These are phyloP conservation scores for Nicotiana benthamiana DNA, from an alignment of 257 asterid genomes.

Conservation along the genomic window DNA sequence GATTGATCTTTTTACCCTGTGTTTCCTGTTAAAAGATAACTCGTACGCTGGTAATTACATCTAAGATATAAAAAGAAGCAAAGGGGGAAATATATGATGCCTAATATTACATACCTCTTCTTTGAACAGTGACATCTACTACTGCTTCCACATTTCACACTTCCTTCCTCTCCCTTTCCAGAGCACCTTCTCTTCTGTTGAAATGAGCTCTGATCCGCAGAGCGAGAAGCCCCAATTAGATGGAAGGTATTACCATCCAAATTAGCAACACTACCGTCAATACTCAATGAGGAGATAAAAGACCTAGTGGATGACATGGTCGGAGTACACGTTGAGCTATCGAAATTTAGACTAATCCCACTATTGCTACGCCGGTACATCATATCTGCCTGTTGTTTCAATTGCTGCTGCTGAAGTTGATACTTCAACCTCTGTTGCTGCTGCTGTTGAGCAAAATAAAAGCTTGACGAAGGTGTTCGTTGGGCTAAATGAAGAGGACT, in stretches of 20 bases:
- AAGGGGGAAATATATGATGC: neutral
- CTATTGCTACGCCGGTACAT: conserved; percentile 53
- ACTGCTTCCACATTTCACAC: conserved; percentile 79
- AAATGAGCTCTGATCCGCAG: conserved; percentile 66
- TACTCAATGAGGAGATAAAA: conserved; percentile 75
- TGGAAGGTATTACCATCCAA: conserved; percentile 53
- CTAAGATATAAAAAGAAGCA: neutral
- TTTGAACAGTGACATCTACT: conserved; percentile 86
- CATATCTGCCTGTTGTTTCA: conserved; percentile 54
- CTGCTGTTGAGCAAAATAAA: conserved; percentile 44
- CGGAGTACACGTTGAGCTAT: conserved; percentile 70
- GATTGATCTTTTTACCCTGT: conserved; percentile 54
- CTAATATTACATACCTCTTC: conserved; percentile 52
- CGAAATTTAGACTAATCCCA: conserved; percentile 76
- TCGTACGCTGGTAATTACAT: neutral
- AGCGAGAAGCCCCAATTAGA: conserved; percentile 57
- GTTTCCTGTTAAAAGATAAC: conserved; percentile 37
- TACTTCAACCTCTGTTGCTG: conserved; percentile 24
- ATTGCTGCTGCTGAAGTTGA: conserved; percentile 54
- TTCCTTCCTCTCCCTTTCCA: conserved; percentile 77
- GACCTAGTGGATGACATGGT: conserved; percentile 84
- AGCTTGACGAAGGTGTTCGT: conserved; percentile 29
- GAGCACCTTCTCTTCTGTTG: conserved; percentile 74
- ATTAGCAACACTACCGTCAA: conserved; percentile 80
- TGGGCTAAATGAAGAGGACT: conserved; percentile 32